Percentiles rank a stretch among this genome's conserved stretches.
These are phyloP conservation scores for Thelonectria discophora DNA, from an alignment of 2,329 filamentous ascomycete genomes.

Conservation along the genomic window DNA sequence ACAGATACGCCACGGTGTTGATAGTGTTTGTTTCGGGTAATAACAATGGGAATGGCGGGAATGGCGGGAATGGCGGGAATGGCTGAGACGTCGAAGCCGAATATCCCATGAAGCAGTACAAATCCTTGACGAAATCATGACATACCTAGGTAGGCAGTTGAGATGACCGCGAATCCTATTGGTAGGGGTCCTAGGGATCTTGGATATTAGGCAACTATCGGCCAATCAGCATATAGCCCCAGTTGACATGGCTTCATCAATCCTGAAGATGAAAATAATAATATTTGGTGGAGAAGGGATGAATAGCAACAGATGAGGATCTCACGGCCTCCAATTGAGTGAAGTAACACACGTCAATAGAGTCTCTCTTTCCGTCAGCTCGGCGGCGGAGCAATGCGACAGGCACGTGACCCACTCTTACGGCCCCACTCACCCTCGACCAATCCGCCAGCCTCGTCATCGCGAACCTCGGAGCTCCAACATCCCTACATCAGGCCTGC, in stretches of 20 bases:
- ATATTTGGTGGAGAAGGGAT: neutral
- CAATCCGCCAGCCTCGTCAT: slow-evolving; percentile 41
- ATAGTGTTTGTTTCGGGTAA: neutral
- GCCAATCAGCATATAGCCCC: neutral
- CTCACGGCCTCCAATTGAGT: neutral
- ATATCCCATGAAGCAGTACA: no score
- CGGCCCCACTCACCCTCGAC: slow-evolving; percentile 3
- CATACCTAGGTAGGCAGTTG: no score
- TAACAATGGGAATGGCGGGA: neutral
- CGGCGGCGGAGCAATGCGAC: neutral
- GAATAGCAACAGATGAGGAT: neutral
- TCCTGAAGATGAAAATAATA: neutral
- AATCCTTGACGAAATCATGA: no score
- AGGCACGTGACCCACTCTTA: slow-evolving; percentile 35
- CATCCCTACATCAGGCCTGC: slow-evolving; percentile 21
- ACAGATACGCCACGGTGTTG: neutral
- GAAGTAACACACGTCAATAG: neutral
- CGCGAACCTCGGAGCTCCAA: slow-evolving; percentile 31
- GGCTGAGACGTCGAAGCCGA: neutral
- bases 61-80: neutral
- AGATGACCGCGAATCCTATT: no score
- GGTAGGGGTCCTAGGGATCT: neutral
- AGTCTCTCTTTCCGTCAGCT: neutral
- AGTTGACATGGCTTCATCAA: neutral
- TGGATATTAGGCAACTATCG: neutral